Conservation (phyloP, 1,284 basidiomycete species). For the Heterobasidion annosum region DNA sequence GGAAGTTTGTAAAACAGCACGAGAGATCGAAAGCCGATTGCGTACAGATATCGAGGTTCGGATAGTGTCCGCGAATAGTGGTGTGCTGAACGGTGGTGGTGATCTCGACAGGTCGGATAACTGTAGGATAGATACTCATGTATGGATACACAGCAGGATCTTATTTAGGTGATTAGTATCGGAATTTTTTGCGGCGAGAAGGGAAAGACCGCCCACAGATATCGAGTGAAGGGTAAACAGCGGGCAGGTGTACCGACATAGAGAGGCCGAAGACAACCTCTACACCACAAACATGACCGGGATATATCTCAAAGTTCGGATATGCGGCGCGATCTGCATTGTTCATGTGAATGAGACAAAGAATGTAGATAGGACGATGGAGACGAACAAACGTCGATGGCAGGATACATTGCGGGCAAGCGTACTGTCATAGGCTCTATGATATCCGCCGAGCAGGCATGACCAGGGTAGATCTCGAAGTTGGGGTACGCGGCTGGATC, state of each 20-base stretch:
- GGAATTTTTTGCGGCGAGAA: not conserved
- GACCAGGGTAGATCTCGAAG: conserved; percentile 10
- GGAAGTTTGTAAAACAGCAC: not conserved
- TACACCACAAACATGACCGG: conserved; percentile 6
- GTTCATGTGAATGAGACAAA: conserved; percentile 3
- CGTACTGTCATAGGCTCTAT: not conserved
- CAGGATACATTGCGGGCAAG: conserved; percentile 5
- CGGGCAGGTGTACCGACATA: not conserved
- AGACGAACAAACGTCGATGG: conserved; percentile 7
- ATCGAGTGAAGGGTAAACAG: conserved; percentile 5
- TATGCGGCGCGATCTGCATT: conserved; percentile 31
- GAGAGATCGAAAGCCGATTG: not conserved
- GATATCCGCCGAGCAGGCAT: not conserved
- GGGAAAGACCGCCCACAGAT: conserved; percentile 1
- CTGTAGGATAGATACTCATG: not conserved
- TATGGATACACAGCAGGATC: conserved; percentile 1
- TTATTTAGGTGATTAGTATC: not conserved
- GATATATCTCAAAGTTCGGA: conserved; percentile 25
- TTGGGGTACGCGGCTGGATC: conserved; percentile 7
- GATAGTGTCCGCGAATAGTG: not conserved
- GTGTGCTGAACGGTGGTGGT: not conserved
- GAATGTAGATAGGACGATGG: not conserved
- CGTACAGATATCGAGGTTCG: not conserved
- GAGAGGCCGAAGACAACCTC: not conserved
- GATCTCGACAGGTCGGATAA: not conserved